Evolutionary conservation across 768 basidiomycete species (phyloP).

Genomic region (Vararia minispora): DNA sequence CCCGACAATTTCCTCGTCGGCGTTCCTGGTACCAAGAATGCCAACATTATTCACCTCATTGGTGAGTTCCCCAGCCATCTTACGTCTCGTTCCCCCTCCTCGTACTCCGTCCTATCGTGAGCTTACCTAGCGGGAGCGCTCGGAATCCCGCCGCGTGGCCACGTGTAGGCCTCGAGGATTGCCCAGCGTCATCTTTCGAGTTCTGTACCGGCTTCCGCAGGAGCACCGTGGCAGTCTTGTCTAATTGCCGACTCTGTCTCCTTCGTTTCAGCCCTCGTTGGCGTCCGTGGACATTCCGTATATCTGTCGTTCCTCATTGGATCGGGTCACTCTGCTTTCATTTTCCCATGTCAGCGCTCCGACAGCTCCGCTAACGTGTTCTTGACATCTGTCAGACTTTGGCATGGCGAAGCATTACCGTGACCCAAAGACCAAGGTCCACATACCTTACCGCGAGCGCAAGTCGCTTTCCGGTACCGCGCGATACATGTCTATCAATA

Average conservation of each 20-base stretch:
- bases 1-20: slow-evolving; percentile 99
- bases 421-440: slow-evolving; percentile 93
- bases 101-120: background rate
- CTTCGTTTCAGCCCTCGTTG: no score
- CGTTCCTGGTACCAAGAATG: slow-evolving; percentile 81
- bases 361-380: slow-evolving; percentile 14
- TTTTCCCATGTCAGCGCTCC: no score
- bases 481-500: slow-evolving; percentile 99
- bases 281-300: no score
- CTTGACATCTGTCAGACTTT: slow-evolving; percentile 51
- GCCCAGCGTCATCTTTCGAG: no score
- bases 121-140: background rate
- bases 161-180: no score
- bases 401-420: slow-evolving; percentile 99
- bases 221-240: no score
- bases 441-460: slow-evolving; percentile 98
- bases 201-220: no score
- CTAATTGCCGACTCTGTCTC: no score
- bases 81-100: background rate
- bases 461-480: slow-evolving; percentile 96
- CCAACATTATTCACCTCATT: slow-evolving; percentile 80
- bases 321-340: no score
- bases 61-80: slow-evolving; percentile 36
- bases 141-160: background rate
- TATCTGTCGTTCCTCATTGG: no score